Base-by-base conservation (phyloP, 208 protist genomes). In the Crithidia brevicula region DNA sequence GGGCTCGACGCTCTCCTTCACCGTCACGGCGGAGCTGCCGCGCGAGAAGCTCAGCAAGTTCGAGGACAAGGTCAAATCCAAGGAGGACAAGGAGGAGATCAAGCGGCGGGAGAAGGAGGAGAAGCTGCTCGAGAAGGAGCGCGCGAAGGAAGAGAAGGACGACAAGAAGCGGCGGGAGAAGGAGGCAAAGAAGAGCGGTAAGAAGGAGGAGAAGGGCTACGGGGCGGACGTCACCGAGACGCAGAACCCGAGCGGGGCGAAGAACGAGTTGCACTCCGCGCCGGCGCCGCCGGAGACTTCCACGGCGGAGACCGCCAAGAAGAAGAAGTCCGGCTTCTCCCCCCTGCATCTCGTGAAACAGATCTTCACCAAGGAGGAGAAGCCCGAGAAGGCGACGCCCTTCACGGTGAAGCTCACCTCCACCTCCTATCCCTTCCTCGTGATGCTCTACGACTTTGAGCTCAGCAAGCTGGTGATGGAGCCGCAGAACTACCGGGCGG, bases 401-500 rank as follows among this genome's bases (percentile, higher is more conserved):
- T 85, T 85, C 65, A 57, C 79, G 7, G 43, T 85, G 67, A 78
- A 77, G 71, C 53, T 63, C 31, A 50, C 56, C 28, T 52, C 50
- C 56, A 78, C 74, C 7, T 60, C 79, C 7, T 81, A 72, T 53
- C 79, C 79, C 33, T 85, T 57, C 42, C 66, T 85, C 25, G 53
- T 85, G 58, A 50, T 77, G 47, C 64, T 85, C 20, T 76, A 81
- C 46, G 59, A 67, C 27, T 85, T 85, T 43, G 40, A 71, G 57
- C 74, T 85, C 33, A 59, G 57, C 40, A 76, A 81, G 58, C 79
- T 85, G 3, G 30, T 52, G 59, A 65, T 73, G 66, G 54, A 76
- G n/a, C 70, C 72, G 25, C 52, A 72, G 47, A 77, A 71, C 65
- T 85, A 85, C 74, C 79, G 79, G 40, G 79, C 45, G 30, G 65